Evolutionary conservation across 495 filamentous ascomycete species (phyloP).

Genomic region (Aspergillus ostianus): DNA sequence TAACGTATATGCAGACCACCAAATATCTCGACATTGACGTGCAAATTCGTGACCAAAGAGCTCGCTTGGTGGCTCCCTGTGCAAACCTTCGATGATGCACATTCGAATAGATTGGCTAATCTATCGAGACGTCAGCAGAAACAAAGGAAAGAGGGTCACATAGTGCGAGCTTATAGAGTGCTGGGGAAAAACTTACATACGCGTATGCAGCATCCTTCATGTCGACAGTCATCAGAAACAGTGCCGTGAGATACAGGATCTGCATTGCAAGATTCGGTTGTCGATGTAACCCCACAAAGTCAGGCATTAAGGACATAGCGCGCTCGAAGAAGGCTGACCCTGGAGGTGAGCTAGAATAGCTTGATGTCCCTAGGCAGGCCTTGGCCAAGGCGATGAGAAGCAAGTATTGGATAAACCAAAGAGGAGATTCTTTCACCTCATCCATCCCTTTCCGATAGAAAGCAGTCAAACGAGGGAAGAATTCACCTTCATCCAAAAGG

Average conservation of each 20-base stretch:
- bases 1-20: constrained; percentile 4
- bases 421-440: background rate
- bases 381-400: constrained; percentile 5
- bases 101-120: background rate
- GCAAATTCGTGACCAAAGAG: background rate
- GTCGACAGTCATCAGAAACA: constrained; percentile 2
- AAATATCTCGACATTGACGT: constrained; percentile 5
- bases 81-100: constrained; percentile 2
- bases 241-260: background rate
- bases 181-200: too few relatives aligned
- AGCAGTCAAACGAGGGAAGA: constrained; percentile 3
- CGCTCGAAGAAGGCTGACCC: constrained; percentile 4
- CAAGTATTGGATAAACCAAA: constrained; percentile 5
- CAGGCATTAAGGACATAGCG: constrained; percentile 8
- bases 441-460: constrained; percentile 4
- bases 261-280: constrained; percentile 1
- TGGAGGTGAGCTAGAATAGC: background rate
- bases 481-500: constrained; percentile 5
- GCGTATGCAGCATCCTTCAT: constrained; percentile 8
- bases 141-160: too few relatives aligned
- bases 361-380: background rate
- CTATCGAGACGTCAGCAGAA: too few relatives aligned
- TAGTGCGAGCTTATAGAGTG: too few relatives aligned
- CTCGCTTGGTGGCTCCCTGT: background rate
- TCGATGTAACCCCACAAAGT: constrained; percentile 2